Evolutionary conservation across 805 yeast species (phyloP), one percentile per base, ranked within the genome.

Genomic region (Ascoidea tarda): DNA sequence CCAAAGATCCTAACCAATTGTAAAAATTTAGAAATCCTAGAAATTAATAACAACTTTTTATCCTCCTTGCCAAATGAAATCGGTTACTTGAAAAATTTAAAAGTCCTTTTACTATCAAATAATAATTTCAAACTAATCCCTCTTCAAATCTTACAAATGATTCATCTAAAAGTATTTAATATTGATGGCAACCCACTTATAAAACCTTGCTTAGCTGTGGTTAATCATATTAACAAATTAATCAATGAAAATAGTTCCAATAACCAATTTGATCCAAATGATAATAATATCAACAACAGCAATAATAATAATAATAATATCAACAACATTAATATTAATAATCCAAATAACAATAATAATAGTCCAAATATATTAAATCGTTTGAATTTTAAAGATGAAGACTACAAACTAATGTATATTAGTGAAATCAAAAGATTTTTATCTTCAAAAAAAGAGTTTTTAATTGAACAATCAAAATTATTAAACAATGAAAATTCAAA

Each of bases 21-120:
- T 38, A 38, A 38, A 38, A 38, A 38, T 38, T 38, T 38, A 38
- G 14, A 38, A 38, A 38, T 38, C 44, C 14, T 38, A 38, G 44
- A 38, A 38, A 38, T 38, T 38, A 85, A 86, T 57, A 84, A 93
- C 63, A 90, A 90, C 63, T 84, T 84, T 59, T 68, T 89, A 54
- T 72, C 74, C 1, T 63, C 63, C 5, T 67, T 90, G 47, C 95
- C 95, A 0, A 71, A 71, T 33, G 70, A 78, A 1, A 79, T 87
- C 59, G 72, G 79, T 0, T 73, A 74, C 16, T 68, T 87, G 47
- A 70, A 70, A 48, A 73, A 73, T 55, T 68, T 87, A 58, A 74
- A 76, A 53, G 65, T 75, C 5, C 68, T 93, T 57, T 87, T 91
- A 62, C 66, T 93, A 48, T 79, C 96, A 2, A 89, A 96, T 2